Evolutionary conservation across 1,284 basidiomycete genomes (phyloP), one percentile per base, ranked within the genome.

Genomic region (Malassezia equina): DNA sequence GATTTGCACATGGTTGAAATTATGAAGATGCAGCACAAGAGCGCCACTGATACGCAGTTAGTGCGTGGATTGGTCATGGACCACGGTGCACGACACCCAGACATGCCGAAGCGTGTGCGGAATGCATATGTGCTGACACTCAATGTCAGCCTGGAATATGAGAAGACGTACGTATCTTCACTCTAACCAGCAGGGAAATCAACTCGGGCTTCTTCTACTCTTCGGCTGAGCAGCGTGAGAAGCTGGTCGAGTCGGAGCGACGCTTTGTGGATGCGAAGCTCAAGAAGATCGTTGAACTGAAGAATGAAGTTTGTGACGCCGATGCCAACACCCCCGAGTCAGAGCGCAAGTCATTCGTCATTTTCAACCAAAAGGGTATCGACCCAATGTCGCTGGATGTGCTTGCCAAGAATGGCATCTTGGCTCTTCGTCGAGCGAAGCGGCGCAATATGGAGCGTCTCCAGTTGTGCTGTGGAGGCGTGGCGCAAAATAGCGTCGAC

Each of bases 11-110:
- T 99, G 94, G 81, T 99, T 53, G 94, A 99, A 78, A 85, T 98
- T 67, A 98, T 98, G 93, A 98, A 98, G 80, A 99, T 99, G 94
- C 93, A 96, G 77, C 94, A 99, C 79, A 86, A 90, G 72, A 91
- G 86, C 49, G 90, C 94, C 57, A 90, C 89, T 41, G 94, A 99
- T 77, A 98, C 94, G n/a, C 87, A 94, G 75, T 83, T 99, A 47
- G 80, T 99, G 66, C 86, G 88, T 65, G 94, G 94, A 49, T 81
- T 98, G 54, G 94, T 99, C 44, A 80, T 99, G 69, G 81, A 82
- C 66, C 90, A 99, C 75, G 94, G 94, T 63, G 90, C 89, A 45
- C 80, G 94, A 64, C 94, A 99, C 78, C 91, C 93, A 4, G 94
- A 98, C 77, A 98, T 98, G 94, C 91, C 94, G 44, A 96, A 93